Base-by-base conservation (phyloP, 1,139 yeast species). In the Lodderomyces oxycetoniae region DNA sequence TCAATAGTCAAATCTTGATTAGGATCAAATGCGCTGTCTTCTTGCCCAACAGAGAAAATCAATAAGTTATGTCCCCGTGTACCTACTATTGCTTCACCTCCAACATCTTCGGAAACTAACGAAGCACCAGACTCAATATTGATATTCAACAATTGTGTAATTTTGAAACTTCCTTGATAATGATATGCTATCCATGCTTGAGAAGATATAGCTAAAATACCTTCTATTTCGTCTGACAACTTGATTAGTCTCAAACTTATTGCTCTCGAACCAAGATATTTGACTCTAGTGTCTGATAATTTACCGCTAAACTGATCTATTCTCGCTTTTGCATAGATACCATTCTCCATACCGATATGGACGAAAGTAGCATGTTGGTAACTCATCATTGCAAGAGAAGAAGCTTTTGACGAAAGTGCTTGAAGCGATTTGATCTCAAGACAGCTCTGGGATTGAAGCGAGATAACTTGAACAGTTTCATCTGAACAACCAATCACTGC, bases 331-430 rank as follows among this genome's bases (percentile, higher is more conserved):
- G 81, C 79, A 57, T 83, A 86, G 1, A 88, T 75, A 22, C 98
- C 98, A 53, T 79, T 86, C 17, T 65, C 72, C 67, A 89, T 67
- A 1, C 97, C 97, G 33, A 87, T 73, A 55, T 88, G 94, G 5
- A 85, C 69, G 13, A 42, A 41, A 37, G 42, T 41, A 3, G 27
- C 8, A 12, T 37, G 35, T 20, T 41, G 41, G 2, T 24, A 23
- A 6, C 44, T 34, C 12, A 52, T 36, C 45, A 82, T 55, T 12
- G 71, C 55, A 29, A 81, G 57, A 1, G 79, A 70, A 4, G 67
- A 53, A 1, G 82, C 73, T 4, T 71, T 63, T 0, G 91, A 74
- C 19, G 81, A 72, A 16, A 88, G 57, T 2, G 80, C 83, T 53
- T 87, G 95, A 27, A 82, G 65, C 0, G 84, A 68, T 4, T 84